Evolutionary conservation across 140 eudicot genomes (phyloP).

Genomic region (Anethum foeniculum): DNA sequence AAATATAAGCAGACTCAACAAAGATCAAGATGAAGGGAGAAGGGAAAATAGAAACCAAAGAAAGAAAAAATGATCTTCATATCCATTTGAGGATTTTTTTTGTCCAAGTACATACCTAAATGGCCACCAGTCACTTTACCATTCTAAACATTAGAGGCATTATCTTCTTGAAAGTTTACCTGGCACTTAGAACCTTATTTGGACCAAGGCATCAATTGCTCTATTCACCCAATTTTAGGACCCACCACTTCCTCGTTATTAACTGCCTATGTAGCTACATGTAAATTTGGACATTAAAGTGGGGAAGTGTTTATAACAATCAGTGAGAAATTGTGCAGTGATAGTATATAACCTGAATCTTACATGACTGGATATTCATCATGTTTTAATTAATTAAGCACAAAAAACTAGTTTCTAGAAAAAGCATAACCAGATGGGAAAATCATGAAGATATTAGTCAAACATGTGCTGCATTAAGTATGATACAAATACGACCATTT

Average conservation of each 20-base stretch:
- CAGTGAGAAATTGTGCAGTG: no score
- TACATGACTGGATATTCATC: neutral
- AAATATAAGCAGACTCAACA: neutral
- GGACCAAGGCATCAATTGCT: no score
- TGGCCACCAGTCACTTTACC: neutral
- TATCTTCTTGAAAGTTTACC: no score
- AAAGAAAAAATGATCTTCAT: neutral
- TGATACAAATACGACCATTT: constrained; percentile 8
- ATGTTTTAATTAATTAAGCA: neutral
- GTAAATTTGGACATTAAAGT: no score
- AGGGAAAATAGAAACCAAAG: no score
- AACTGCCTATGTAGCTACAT: no score
- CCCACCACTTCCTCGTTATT: no score
- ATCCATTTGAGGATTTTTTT: neutral
- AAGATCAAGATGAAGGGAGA: neutral
- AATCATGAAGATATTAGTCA: neutral
- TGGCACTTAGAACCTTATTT: no score
- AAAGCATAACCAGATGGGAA: neutral
- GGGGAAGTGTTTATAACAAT: no score
- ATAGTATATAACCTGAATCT: no score
- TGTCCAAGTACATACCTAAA: neutral
- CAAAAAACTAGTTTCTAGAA: neutral
- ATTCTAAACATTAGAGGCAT: no score
- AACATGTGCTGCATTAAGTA: neutral
- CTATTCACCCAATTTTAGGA: no score